Evolutionary conservation across 129 eudicot genomes (phyloP).

Genomic region (Saussurea involucrata): DNA sequence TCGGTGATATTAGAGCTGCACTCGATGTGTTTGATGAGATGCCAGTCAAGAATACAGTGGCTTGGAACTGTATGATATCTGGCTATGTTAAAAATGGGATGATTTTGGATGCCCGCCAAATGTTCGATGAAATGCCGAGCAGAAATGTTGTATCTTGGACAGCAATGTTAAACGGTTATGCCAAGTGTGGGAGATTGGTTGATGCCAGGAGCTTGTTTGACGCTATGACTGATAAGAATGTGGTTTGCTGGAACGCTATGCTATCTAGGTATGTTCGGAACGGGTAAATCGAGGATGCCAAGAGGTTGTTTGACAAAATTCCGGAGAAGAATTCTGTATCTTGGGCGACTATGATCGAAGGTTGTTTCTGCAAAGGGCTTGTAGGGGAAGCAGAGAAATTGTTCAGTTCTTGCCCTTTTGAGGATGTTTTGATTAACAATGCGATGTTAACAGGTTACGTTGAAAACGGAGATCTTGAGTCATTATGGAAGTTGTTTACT

Average conservation of each 20-base stretch:
- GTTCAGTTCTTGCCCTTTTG: constrained; percentile 30
- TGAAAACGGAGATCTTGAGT: constrained; percentile 40
- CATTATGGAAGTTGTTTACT: constrained; percentile 41
- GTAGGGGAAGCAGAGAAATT: constrained; percentile 43
- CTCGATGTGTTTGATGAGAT: constrained; percentile 34
- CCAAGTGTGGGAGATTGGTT: constrained; percentile 47
- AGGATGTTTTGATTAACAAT: constrained; percentile 43
- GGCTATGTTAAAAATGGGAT: constrained; percentile 44
- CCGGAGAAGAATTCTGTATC: constrained; percentile 45
- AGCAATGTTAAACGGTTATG: constrained; percentile 70
- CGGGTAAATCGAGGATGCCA: constrained; percentile 36
- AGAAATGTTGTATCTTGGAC: constrained; percentile 77
- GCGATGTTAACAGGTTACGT: constrained; percentile 59
- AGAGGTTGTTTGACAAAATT: constrained; percentile 45
- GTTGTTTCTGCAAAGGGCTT: constrained; percentile 39
- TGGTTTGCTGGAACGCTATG: constrained; percentile 62
- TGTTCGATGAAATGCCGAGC: constrained; percentile 59
- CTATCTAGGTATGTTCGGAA: constrained; percentile 44
- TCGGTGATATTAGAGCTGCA: constrained; percentile 48
- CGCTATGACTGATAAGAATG: constrained; percentile 44
- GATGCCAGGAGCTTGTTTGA: constrained; percentile 63
- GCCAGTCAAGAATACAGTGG: constrained; percentile 53
- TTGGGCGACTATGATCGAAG: constrained; percentile 53
- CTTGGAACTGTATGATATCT: constrained; percentile 66
- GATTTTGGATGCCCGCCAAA: constrained; percentile 32